These are phyloP conservation scores for Hysterangium stoloniferum DNA, from an alignment of 768 basidiomycete species.

Conservation along the genomic window DNA sequence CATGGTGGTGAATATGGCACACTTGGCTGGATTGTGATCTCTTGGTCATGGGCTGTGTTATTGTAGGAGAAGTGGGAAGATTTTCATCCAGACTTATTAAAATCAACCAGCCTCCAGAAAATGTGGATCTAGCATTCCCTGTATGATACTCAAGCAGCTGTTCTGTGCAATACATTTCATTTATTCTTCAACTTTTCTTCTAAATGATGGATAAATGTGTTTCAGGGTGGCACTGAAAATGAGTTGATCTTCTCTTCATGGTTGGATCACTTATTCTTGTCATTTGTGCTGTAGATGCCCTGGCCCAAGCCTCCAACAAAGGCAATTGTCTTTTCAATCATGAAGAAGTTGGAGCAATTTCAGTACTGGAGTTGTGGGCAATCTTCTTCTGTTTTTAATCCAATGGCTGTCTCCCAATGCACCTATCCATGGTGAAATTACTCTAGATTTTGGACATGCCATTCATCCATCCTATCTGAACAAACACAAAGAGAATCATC, in stretches of 20 bases:
- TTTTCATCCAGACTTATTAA: conserved; percentile 81
- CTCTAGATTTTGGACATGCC: conserved; percentile 81
- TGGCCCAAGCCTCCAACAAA: conserved; percentile 48
- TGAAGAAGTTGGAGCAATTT: conserved; percentile 84
- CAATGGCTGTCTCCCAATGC: conserved; percentile 73
- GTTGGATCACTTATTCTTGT: conserved; percentile 88
- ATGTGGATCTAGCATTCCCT: conserved; percentile 90
- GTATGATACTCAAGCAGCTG: conserved; percentile 5
- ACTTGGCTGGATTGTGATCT: conserved; percentile 94
- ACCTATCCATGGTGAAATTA: conserved; percentile 57
- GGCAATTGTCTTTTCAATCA: conserved; percentile 84
- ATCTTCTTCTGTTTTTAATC: conserved; percentile 74
- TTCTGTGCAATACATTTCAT: neutral
- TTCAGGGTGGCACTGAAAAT: conserved; percentile 74
- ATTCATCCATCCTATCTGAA: conserved; percentile 80
- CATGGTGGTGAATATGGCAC: conserved; percentile 90
- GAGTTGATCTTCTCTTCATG: conserved; percentile 93
- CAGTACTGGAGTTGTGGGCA: conserved; percentile 82
- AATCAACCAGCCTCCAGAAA: conserved; percentile 71
- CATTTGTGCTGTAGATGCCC: conserved; percentile 89
- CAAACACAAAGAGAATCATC: conserved; percentile 82
- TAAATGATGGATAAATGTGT: too few species aligned
- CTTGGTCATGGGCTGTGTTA: conserved; percentile 81
- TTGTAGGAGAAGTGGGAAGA: conserved; percentile 55
- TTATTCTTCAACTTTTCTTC: neutral